phyloP scores from a whole-genome alignment of 306 rosid genomes.

The Quercus parvula region DNA sequence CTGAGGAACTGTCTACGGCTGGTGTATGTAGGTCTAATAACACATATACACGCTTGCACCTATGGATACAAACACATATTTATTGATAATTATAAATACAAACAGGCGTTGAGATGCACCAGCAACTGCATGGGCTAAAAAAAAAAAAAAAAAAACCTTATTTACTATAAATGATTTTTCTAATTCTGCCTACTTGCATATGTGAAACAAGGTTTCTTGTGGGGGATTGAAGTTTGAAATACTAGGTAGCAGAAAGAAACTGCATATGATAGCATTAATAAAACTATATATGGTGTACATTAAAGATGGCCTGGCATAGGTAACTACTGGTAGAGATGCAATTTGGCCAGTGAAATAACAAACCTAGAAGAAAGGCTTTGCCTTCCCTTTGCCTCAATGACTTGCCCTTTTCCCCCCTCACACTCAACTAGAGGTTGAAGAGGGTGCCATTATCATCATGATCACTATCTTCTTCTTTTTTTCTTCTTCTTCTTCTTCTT shows the following conservation, averaged over 20 bases:
- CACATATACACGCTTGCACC: no score
- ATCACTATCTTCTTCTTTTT: constrained; percentile 1
- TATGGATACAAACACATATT: no score
- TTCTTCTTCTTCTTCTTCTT: constrained; percentile 35
- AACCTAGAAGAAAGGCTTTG: constrained; percentile 74
- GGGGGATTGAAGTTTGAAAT: background rate
- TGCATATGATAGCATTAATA: background rate
- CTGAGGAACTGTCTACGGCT: no score
- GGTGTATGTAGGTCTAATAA: no score
- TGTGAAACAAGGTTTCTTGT: background rate
- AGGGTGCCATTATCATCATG: constrained; percentile 21
- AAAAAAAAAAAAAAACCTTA: no score
- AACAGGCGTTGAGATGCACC: no score
- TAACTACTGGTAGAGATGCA: constrained; percentile 15
- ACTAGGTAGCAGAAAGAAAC: background rate
- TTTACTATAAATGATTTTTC: no score
- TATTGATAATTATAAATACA: no score
- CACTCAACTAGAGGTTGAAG: constrained; percentile 30
- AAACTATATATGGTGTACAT: background rate
- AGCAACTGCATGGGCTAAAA: no score
- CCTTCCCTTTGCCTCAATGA: constrained; percentile 80
- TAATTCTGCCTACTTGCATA: no score
- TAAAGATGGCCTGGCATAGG: background rate
- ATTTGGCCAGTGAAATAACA: constrained; percentile 5
- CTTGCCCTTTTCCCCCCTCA: constrained; percentile 57